A percentile compares a stretch with the other conserved stretches of the same genome.
These are phyloP conservation scores for Pleurotus cornucopiae DNA, from an alignment of 768 basidiomycete genomes.

Conservation along the genomic window DNA sequence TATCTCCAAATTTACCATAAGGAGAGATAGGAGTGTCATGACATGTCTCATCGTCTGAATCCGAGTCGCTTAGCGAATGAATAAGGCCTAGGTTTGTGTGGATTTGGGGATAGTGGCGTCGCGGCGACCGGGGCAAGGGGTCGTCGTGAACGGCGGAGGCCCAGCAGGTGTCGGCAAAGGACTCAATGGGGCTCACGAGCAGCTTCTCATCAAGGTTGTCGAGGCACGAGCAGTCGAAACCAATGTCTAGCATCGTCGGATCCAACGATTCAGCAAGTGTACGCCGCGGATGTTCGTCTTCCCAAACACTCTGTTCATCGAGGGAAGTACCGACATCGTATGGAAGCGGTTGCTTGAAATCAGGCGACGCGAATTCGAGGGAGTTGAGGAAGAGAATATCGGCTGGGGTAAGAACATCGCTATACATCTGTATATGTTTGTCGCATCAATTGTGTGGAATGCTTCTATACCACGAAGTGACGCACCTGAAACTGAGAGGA, in stretches of 20 bases:
- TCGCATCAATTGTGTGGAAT: too few relatives aligned
- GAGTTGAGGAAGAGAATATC: constrained; percentile 6
- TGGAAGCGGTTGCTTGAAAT: constrained; percentile 1
- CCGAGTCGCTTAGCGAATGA: constrained; percentile 2
- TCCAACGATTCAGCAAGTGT: neutral
- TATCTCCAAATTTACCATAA: constrained; percentile 1
- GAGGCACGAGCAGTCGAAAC: constrained; percentile 36
- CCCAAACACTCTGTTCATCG: constrained; percentile 6
- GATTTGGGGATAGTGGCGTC: neutral
- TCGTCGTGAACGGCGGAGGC: constrained; percentile 31
- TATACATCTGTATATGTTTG: too few relatives aligned
- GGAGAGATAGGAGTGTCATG: constrained; percentile 4
- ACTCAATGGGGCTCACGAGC: constrained; percentile 31
- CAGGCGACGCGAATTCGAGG: neutral
- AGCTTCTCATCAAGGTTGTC: constrained; percentile 39
- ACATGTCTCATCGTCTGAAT: constrained; percentile 6
- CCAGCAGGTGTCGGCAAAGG: constrained; percentile 41
- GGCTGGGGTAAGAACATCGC: neutral
- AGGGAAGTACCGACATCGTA: constrained; percentile 1
- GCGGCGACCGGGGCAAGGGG: constrained; percentile 1
- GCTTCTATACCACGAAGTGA: neutral
- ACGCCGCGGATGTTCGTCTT: neutral
- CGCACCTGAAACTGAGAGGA: neutral
- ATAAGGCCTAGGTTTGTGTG: constrained; percentile 2
- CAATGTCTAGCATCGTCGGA: constrained; percentile 19